Percentiles rank a stretch among this genome's conserved stretches.
Conservation (phyloP, 2,329 filamentous ascomycete genomes). For the Cadophora sp. region DNA sequence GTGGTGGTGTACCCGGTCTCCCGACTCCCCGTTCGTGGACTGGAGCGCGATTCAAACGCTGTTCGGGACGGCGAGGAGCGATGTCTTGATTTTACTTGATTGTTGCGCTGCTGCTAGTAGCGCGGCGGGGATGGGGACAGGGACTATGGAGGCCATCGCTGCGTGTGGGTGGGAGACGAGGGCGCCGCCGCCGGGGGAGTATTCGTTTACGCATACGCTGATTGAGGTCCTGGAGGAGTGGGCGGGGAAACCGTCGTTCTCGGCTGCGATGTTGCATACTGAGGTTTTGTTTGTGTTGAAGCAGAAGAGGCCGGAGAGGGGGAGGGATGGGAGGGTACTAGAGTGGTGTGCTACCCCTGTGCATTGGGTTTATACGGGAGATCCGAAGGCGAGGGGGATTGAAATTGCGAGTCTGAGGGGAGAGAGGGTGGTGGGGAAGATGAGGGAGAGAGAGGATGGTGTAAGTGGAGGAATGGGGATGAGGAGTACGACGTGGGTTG, state of each 20-base stretch:
- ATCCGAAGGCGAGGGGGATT: constrained; percentile 64
- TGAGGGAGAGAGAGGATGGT: neutral
- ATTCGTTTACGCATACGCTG: constrained; percentile 64
- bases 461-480: neutral
- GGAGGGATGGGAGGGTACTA: constrained; percentile 63
- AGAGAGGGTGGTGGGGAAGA: neutral
- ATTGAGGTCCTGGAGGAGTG: constrained; percentile 66
- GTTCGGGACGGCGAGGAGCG: constrained; percentile 26
- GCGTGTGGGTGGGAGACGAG: constrained; percentile 68
- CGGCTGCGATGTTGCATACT: constrained; percentile 66
- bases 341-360: constrained; percentile 65
- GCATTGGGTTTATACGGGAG: constrained; percentile 69
- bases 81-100: constrained; percentile 32
- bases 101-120: constrained; percentile 57
- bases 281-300: constrained; percentile 66
- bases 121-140: constrained; percentile 63
- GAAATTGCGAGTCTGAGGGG: constrained; percentile 53
- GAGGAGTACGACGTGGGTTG: constrained; percentile 25
- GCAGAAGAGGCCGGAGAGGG: constrained; percentile 60
- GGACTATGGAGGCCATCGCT: constrained; percentile 67
- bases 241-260: constrained; percentile 58
- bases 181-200: constrained; percentile 63
- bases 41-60: constrained; percentile 63
- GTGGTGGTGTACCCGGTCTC: constrained; percentile 26
- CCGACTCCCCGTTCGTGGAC: constrained; percentile 41